A percentile compares a stretch with the other conserved stretches of the same genome.
Conservation (phyloP, 2,329 filamentous ascomycete species). For the Decorospora gaudefroyi region DNA sequence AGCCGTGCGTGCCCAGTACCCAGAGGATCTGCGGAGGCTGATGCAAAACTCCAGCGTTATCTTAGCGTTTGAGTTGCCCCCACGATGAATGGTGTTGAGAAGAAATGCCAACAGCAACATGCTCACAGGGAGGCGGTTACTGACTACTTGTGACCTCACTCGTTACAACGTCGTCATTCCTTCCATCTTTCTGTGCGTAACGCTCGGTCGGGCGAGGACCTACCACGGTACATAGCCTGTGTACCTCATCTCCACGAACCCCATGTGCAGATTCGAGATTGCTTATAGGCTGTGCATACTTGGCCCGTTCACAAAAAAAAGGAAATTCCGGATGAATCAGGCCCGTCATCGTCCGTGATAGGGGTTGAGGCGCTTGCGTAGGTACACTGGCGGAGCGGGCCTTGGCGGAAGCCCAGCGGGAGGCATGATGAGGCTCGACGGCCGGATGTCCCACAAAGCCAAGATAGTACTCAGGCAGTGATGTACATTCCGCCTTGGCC, state of each 20-base stretch:
- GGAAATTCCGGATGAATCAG: constrained; percentile 3
- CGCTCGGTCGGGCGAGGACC: constrained; percentile 19
- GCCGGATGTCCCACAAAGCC: constrained; percentile 27
- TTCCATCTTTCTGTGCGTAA: constrained; percentile 18
- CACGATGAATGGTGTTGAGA: constrained; percentile 13
- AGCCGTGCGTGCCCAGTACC: constrained; percentile 24
- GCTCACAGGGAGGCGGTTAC: background rate
- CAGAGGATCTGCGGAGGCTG: constrained; percentile 18
- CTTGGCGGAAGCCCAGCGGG: constrained; percentile 30
- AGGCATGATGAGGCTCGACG: constrained; percentile 21
- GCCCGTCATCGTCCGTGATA: constrained; percentile 14
- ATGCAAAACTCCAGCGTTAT: constrained; percentile 22
- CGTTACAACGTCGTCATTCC: constrained; percentile 4
- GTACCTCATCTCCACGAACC: constrained; percentile 8
- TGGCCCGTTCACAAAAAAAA: constrained; percentile 21
- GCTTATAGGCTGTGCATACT: constrained; percentile 19
- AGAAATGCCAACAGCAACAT: constrained; percentile 10
- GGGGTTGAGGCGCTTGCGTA: constrained; percentile 20
- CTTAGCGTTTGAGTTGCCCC: constrained; percentile 22
- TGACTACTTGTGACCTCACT: constrained; percentile 4
- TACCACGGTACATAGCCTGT: constrained; percentile 19
- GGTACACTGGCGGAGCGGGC: constrained; percentile 31
- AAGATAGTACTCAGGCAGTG: constrained; percentile 21
- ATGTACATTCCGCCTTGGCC: constrained; percentile 33
- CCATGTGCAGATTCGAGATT: constrained; percentile 13